Evolutionary conservation across 2,329 filamentous ascomycete species (phyloP).

Genomic region (Alternaria postmessia): DNA sequence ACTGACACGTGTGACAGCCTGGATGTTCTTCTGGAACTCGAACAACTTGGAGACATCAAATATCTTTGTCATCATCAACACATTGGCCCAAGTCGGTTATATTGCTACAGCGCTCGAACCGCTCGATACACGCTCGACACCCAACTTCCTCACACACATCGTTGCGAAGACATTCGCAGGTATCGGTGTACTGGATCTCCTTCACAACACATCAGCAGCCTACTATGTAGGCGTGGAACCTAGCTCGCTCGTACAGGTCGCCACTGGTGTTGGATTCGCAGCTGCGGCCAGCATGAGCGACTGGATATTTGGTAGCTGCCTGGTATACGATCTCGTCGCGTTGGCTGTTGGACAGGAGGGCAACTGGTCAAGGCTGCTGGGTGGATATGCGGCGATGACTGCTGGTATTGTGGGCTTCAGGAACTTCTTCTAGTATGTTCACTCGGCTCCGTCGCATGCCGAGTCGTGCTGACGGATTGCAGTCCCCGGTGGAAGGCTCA

Average conservation of each 20-base stretch:
- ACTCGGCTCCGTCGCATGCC: background rate
- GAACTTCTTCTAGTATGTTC: slow-evolving; percentile 61
- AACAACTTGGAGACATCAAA: slow-evolving; percentile 61
- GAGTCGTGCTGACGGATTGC: slow-evolving; percentile 28
- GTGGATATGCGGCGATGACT: slow-evolving; percentile 60
- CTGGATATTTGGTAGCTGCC: slow-evolving; percentile 67
- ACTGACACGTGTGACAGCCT: slow-evolving; percentile 46
- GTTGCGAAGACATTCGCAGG: slow-evolving; percentile 68
- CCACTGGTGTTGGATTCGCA: slow-evolving; percentile 64
- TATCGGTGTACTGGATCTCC: slow-evolving; percentile 66
- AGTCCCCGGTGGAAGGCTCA: slow-evolving; percentile 38
- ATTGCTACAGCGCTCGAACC: slow-evolving; percentile 58
- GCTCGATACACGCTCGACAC: slow-evolving; percentile 60
- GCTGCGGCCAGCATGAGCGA: slow-evolving; percentile 60
- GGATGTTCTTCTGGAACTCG: slow-evolving; percentile 70
- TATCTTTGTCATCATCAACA: slow-evolving; percentile 65
- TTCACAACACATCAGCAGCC: slow-evolving; percentile 66
- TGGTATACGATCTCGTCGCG: slow-evolving; percentile 67
- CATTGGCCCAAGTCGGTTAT: slow-evolving; percentile 63
- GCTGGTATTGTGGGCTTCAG: slow-evolving; percentile 63
- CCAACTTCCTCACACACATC: slow-evolving; percentile 65
- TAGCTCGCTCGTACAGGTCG: slow-evolving; percentile 57
- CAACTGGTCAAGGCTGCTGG: slow-evolving; percentile 62
- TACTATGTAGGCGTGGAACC: slow-evolving; percentile 62
- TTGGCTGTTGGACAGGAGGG: slow-evolving; percentile 62